These are phyloP conservation scores for Hypoxylon rickii DNA, from an alignment of 495 filamentous ascomycete genomes.

Conservation along the genomic window DNA sequence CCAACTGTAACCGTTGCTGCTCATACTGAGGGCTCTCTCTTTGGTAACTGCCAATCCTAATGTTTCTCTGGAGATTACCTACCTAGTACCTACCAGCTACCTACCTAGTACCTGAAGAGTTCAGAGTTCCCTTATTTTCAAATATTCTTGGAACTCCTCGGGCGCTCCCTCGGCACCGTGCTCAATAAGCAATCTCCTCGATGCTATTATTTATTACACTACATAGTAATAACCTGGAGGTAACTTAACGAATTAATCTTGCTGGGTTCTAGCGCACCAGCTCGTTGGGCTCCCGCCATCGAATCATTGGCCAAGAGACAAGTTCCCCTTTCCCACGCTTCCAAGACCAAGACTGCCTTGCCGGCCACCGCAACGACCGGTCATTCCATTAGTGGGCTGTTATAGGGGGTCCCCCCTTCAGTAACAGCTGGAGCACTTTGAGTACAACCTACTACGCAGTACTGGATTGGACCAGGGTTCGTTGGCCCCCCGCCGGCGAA, in stretches of 20 bases:
- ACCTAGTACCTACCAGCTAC: too few relatives aligned
- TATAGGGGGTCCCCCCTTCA: conserved; percentile 19
- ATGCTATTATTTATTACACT: not conserved
- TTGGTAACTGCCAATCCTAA: conserved; percentile 27
- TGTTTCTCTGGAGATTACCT: too few relatives aligned
- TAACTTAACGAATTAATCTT: not conserved
- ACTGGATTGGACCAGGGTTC: conserved; percentile 22
- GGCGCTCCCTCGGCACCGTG: too few relatives aligned
- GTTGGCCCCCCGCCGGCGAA: conserved; percentile 18
- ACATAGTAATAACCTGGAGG: not conserved
- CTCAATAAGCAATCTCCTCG: too few relatives aligned
- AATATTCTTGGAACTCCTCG: too few relatives aligned
- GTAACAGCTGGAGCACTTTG: too few relatives aligned
- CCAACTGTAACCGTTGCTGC: not conserved
- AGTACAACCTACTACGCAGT: not conserved
- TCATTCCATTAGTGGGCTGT: conserved; percentile 20
- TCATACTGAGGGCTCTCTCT: not conserved
- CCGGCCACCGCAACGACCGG: too few relatives aligned
- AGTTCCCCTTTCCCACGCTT: conserved; percentile 25
- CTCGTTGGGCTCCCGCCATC: conserved; percentile 6
- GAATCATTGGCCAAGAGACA: conserved; percentile 17
- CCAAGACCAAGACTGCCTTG: too few relatives aligned
- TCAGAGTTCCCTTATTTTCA: conserved; percentile 18
- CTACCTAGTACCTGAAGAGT: too few relatives aligned
- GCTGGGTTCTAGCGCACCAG: conserved; percentile 1